Evolutionary conservation across 176 grass and related monocot genomes (phyloP), one percentile per base, ranked within the genome.

Genomic region (Musa itinerans): DNA sequence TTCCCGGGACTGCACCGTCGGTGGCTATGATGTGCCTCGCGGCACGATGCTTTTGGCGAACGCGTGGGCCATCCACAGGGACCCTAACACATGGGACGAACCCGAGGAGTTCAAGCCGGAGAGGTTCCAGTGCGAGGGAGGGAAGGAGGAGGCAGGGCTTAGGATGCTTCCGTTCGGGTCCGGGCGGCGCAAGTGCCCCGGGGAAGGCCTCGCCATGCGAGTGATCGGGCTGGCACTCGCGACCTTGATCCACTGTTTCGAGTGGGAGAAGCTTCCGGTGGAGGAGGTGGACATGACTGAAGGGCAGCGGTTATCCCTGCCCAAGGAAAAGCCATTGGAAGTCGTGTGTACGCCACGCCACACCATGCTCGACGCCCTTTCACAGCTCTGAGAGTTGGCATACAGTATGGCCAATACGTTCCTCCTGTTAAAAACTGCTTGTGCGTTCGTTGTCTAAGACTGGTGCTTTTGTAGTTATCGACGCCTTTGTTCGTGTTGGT

Each of bases 171-270:
- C n/a, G n/a, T n/a, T n/a, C n/a, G n/a, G n/a, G 9, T 73, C 84
- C 79, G 92, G 92, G 61, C 70, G 92, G 12, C 78, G 92, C 2
- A 75, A 72, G 74, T 96, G 91, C 57, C 85, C 85, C 11, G 91
- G 91, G 0, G 91, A 94, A 66, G 74, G 66, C 25, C 78, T 94
- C 50, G 91, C 91, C 2, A 23, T 83, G 71, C 78, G 83, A 3
- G 81, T 79, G 8, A 2, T 84, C 1, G 80, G 77, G 6, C 17
- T 88, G 22, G 83, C 73, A 21, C 49, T 94, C 0, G 91, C 71
- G 1, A 74, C 91, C 7, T 43, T 94, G 63, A 65, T 94, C 5
- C 91, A 94, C 24, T 94, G 87, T 76, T 94, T 94, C 16, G 83
- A 94, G n/a, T 94, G 85, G 87, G 71, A 85, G 10, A 77, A 25